Evolutionary conservation across 2,329 filamentous ascomycete genomes (phyloP), one percentile per base, ranked within the genome.

Genomic region (Thelonectria rubi): DNA sequence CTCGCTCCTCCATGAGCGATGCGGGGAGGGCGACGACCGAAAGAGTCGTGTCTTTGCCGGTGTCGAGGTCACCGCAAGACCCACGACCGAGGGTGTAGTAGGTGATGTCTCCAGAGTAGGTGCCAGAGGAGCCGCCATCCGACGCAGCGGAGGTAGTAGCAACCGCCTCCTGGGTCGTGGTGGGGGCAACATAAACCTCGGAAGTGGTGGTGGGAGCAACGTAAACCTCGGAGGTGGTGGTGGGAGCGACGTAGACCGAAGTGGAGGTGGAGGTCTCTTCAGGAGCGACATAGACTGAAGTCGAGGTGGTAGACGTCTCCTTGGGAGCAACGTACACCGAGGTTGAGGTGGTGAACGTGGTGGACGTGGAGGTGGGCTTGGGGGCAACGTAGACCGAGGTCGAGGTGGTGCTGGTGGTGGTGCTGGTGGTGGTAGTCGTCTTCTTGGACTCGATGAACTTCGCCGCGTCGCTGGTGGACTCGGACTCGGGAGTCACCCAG

Each of bases 61-160:
- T 73, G 78, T 88, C 88, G 67, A 87, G 84, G 39, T 75, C 76
- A 55, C 91, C 91, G 73, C 92, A 95, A 20, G 89, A 78, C 61
- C 90, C 89, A 9, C 90, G 73, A 43, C 89, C 92, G 49, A 90
- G 80, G 42, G 82, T 78, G 79, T 91, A 96, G 82, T 86, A 94
- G 61, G 92, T 95, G 67, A 92, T 82, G 51, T 93, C 85, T 63
- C 91, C 92, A 0, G 73, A 72, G 79, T 77, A 76, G 68, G 62
- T 55, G 49, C 55, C 43, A 49, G 69, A 52, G 32, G 57, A 24
- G 59, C 60, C 48, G 60, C 65, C 54, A 59, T 62, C 42, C 45
- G 66, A 51, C 18, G 52, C 49, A 30, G 61, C 55, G 60, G 68
- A 58, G 47, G 66, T 53, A 50, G 68, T 12, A 57, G 40, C 60